A percentile compares a stretch with the other conserved stretches of the same genome.
Conservation (phyloP, 495 filamentous ascomycete species). For the Hamigera avellanea region DNA sequence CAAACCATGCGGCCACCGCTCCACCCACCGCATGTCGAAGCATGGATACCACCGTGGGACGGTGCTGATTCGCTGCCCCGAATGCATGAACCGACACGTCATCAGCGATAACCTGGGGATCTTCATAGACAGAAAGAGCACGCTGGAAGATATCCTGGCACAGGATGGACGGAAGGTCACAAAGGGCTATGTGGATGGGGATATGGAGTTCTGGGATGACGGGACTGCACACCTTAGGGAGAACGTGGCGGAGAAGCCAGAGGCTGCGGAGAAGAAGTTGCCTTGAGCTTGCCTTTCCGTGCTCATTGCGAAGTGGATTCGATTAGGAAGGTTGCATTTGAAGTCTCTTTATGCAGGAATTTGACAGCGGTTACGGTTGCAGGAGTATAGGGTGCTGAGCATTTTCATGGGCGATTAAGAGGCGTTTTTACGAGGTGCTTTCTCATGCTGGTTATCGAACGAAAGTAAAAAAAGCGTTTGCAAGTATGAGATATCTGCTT, state of each 20-base stretch:
- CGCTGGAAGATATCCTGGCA: slow-evolving; percentile 23
- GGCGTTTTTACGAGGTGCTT: no score
- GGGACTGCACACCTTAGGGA: slow-evolving; percentile 20
- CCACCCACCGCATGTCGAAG: slow-evolving; percentile 69
- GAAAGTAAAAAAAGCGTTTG: no score
- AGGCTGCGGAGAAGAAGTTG: no score
- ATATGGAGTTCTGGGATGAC: slow-evolving; percentile 63
- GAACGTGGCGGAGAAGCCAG: neutral
- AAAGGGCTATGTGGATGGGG: slow-evolving; percentile 33
- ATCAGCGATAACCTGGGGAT: slow-evolving; percentile 76
- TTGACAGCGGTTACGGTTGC: no score
- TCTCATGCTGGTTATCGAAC: no score
- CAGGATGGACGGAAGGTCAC: slow-evolving; percentile 21
- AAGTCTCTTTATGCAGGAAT: no score
- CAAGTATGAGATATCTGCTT: no score
- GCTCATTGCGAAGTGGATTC: no score
- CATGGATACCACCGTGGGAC: slow-evolving; percentile 88
- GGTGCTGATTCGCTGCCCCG: slow-evolving; percentile 76
- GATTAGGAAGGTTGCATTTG: no score
- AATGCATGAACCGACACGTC: slow-evolving; percentile 74
- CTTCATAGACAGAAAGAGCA: slow-evolving; percentile 30
- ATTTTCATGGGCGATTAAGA: no score
- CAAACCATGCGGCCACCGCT: slow-evolving; percentile 66
- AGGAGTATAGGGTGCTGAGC: no score
- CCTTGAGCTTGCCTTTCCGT: no score